Evolutionary conservation across 192 early-diverging fungal genomes (phyloP), one percentile per base, ranked within the genome.

Genomic region (Gorgonomyces haynaldii): DNA sequence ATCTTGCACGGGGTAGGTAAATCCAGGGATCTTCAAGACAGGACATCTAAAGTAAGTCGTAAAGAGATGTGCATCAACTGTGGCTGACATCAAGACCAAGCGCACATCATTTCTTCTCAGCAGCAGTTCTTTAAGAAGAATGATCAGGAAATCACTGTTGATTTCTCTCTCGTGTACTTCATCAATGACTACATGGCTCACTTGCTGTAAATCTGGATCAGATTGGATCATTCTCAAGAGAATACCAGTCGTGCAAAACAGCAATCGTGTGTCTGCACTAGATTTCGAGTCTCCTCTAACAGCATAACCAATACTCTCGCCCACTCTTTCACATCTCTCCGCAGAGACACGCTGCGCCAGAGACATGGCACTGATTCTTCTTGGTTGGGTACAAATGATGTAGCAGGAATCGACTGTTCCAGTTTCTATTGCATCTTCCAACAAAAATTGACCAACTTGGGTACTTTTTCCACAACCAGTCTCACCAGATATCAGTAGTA

Each of bases 131-230:
- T 69, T 70, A 31, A 88, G 56, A 27, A 89, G 69, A 25, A 88
- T 68, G 19, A 88, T 48, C 38, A 88, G 50, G 54, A 88, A 89
- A 57, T 89, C 86, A 32, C 50, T 53, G 45, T 77, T 72, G 21
- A 81, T 61, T 4, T 66, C 72, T 19, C 86, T 64, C 50, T 89
- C 85, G 47, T 88, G 84, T 4, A 89, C 84, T 56, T 89, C 85
- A 52, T 89, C 86, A 1, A 89, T 70, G 30, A 89, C 69, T 5
- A 89, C 62, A 35, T 82, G 76, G 6, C 70, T 65, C 2, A 90
- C 66, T 4, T 66, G 67, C 10, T 61, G 41, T 31, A 90, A 56
- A 7, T 51, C 25, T 9, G 62, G 65, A 54, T 88, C 84, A 23
- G 54, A 62, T 40, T 84, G 79, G 8, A 87, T 50, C 66, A 81